phyloP scores from a whole-genome alignment of 164 flowering plant species.

The Buxus sempervirens region DNA sequence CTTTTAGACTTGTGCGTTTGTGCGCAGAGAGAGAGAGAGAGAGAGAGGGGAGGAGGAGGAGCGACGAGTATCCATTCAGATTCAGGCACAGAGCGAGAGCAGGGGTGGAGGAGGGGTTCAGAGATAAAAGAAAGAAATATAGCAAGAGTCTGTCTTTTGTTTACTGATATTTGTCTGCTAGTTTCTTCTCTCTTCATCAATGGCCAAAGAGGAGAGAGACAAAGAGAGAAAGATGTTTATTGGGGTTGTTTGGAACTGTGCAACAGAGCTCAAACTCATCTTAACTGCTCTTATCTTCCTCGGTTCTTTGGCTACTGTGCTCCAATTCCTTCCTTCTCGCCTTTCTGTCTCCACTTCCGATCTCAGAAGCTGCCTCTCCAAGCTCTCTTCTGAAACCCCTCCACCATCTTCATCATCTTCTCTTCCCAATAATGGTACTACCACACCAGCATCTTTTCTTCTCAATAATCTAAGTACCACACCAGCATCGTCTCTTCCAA shows the following conservation, averaged over 20 bases:
- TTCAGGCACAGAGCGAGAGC: too few species aligned
- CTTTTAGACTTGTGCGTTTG: too few species aligned
- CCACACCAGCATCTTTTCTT: conserved; percentile 1
- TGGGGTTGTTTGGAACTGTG: conserved; percentile 57
- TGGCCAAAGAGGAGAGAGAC: conserved; percentile 27
- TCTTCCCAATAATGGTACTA: too few species aligned
- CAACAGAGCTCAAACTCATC: conserved; percentile 59
- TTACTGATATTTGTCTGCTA: too few species aligned
- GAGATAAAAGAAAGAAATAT: too few species aligned
- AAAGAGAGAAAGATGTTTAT: conserved; percentile 44
- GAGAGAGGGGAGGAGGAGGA: too few species aligned
- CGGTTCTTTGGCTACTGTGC: conserved; percentile 38
- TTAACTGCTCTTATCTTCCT: conserved; percentile 47
- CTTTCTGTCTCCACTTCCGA: conserved; percentile 40
- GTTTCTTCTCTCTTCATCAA: conserved; percentile 10
- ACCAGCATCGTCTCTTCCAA: conserved; percentile 1
- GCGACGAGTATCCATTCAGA: too few species aligned
- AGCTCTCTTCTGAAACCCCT: conserved; percentile 19
- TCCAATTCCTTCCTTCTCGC: conserved; percentile 52
- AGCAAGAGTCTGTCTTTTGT: too few species aligned
- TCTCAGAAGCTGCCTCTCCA: conserved; percentile 28
- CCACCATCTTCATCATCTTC: conserved; percentile 3
- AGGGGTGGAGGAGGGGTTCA: too few species aligned
- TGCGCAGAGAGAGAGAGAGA: too few species aligned
- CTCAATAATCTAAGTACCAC: too few species aligned